These are phyloP conservation scores for Trichoderma hamatum DNA, from an alignment of 2,329 filamentous ascomycete species.

Conservation along the genomic window DNA sequence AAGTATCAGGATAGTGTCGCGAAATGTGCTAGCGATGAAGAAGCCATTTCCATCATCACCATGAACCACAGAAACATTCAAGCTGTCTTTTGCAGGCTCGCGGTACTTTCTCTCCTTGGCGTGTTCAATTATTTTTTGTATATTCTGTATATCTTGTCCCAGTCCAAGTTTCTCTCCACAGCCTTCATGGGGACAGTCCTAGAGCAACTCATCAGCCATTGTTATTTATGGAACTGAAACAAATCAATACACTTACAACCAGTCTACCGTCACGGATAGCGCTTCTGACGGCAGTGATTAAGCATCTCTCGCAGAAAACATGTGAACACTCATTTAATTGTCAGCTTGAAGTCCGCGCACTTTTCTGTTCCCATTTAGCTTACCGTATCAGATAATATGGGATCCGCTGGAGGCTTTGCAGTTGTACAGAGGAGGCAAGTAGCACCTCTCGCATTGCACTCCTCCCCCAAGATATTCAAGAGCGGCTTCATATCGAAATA, in stretches of 20 bases:
- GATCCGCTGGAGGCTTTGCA: background rate
- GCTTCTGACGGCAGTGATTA: background rate
- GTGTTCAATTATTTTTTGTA: background rate
- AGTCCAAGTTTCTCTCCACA: background rate
- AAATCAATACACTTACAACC: background rate
- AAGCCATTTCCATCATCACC: background rate
- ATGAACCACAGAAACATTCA: constrained; percentile 25
- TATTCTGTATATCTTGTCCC: constrained; percentile 15
- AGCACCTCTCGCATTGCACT: background rate
- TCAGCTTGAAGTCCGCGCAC: constrained; percentile 24
- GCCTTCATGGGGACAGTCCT: background rate
- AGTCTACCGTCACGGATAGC: no score
- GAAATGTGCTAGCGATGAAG: background rate
- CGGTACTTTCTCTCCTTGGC: background rate
- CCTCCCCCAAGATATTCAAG: constrained; percentile 27
- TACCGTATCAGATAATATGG: constrained; percentile 15
- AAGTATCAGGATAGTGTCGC: constrained; percentile 4
- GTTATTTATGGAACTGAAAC: accelerated
- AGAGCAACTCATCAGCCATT: background rate
- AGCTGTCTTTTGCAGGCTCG: constrained; percentile 35
- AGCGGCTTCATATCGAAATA: constrained; percentile 30
- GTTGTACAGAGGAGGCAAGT: constrained; percentile 28
- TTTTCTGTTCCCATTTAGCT: background rate
- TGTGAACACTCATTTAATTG: constrained; percentile 38
- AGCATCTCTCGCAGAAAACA: constrained; percentile 37